These are phyloP conservation scores for Grosmannia huntii DNA, from an alignment of 2,329 filamentous ascomycete genomes.

Conservation along the genomic window DNA sequence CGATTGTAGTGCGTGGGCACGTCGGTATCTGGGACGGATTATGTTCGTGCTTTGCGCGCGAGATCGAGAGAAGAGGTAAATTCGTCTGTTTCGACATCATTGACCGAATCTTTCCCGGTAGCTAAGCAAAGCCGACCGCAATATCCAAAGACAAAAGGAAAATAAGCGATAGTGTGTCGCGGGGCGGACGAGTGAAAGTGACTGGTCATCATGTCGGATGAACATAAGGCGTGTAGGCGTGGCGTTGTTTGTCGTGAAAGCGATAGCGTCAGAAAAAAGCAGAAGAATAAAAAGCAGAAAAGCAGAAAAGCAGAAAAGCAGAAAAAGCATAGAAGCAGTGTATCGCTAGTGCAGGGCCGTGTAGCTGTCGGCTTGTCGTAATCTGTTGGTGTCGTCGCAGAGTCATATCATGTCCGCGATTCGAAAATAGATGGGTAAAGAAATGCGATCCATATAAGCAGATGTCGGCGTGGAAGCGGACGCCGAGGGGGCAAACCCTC, in stretches of 20 bases:
- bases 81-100: no score
- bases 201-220: not conserved
- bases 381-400: not conserved
- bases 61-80: not conserved
- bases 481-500: not conserved
- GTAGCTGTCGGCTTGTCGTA: not conserved
- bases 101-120: no score
- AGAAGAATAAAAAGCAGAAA: constrained; percentile 10
- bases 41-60: not conserved
- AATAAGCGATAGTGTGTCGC: not conserved
- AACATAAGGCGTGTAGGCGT: not conserved
- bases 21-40: not conserved
- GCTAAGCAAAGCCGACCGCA: not conserved
- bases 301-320: constrained; percentile 12
- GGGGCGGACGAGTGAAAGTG: not conserved
- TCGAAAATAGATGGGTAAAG: not conserved
- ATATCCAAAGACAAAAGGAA: constrained; percentile 9
- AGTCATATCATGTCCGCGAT: constrained; percentile 3
- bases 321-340: constrained; percentile 2
- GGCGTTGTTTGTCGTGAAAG: not conserved
- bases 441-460: not conserved
- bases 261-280: constrained; percentile 2
- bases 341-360: not conserved
- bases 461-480: not conserved
- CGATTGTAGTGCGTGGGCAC: not conserved